Evolutionary conservation across 1,284 basidiomycete species (phyloP).

Genomic region (Cystobasidium slooffiae): DNA sequence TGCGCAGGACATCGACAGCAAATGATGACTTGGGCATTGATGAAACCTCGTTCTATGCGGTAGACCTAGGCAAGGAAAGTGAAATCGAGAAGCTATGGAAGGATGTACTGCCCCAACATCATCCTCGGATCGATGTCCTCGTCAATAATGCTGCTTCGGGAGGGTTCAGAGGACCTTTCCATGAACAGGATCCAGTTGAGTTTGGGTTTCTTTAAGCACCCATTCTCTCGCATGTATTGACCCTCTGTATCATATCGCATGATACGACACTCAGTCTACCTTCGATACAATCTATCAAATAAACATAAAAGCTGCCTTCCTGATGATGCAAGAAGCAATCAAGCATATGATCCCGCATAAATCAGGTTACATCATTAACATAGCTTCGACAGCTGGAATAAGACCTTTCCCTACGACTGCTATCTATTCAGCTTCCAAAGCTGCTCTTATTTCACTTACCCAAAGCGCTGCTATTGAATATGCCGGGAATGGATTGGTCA

Average conservation of each 20-base stretch:
- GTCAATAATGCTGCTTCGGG: slow-evolving; percentile 8
- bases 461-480: slow-evolving; percentile 10
- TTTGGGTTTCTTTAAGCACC: not conserved
- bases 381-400: slow-evolving; percentile 4
- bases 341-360: not conserved
- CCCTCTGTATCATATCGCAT: not conserved
- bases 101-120: not conserved
- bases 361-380: slow-evolving; percentile 3
- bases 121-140: slow-evolving; percentile 2
- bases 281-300: not conserved
- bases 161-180: not conserved
- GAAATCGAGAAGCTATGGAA: not conserved
- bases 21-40: not conserved
- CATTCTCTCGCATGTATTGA: not conserved
- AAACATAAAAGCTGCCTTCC: not conserved
- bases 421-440: not conserved
- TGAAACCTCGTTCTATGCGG: not conserved
- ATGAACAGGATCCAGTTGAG: slow-evolving; percentile 1
- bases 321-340: slow-evolving; percentile 15
- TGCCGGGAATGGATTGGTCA: not conserved
- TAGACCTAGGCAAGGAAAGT: not conserved
- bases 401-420: not conserved
- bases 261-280: not conserved
- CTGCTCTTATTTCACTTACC: slow-evolving; percentile 5
- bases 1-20: not conserved